These are phyloP conservation scores for Aspergillus thermomutatus DNA, from an alignment of 2,329 filamentous ascomycete genomes.

Conservation along the genomic window DNA sequence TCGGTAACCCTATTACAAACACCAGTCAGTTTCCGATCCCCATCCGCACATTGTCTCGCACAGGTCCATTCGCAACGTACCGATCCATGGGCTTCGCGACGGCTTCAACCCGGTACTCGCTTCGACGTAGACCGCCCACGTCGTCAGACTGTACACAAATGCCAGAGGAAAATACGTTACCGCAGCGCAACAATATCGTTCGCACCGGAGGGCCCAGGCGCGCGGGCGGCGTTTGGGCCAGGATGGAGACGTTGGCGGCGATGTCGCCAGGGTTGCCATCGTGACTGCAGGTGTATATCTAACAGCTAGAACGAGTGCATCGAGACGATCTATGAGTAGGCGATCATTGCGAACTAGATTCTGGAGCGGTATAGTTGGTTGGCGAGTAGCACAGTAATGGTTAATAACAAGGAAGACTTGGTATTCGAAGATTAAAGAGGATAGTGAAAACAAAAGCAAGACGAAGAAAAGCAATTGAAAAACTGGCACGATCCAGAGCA, in stretches of 20 bases:
- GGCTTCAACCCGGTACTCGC: constrained; percentile 65
- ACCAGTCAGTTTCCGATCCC: constrained; percentile 1
- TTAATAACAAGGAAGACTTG: neutral
- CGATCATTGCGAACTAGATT: neutral
- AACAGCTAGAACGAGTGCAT: neutral
- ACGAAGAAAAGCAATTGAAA: neutral
- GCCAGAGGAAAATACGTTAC: constrained; percentile 80
- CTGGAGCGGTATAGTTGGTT: neutral
- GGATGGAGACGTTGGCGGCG: constrained; percentile 38
- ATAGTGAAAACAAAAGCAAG: neutral
- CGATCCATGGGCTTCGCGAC: constrained; percentile 47
- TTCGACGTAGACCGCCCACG: constrained; percentile 90
- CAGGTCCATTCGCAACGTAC: constrained; percentile 23
- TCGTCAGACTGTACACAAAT: constrained; percentile 87
- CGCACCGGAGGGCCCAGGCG: constrained; percentile 52
- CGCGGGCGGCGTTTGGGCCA: constrained; percentile 41
- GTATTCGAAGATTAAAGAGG: neutral
- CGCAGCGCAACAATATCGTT: constrained; percentile 78
- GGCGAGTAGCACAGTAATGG: neutral
- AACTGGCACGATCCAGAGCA: neutral
- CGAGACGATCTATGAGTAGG: neutral
- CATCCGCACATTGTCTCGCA: neutral
- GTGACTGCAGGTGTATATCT: constrained; percentile 3
- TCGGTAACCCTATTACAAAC: constrained; percentile 32
- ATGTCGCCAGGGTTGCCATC: constrained; percentile 40